Base-by-base conservation (phyloP, 345 rosid genomes). In the Linum tenue region DNA sequence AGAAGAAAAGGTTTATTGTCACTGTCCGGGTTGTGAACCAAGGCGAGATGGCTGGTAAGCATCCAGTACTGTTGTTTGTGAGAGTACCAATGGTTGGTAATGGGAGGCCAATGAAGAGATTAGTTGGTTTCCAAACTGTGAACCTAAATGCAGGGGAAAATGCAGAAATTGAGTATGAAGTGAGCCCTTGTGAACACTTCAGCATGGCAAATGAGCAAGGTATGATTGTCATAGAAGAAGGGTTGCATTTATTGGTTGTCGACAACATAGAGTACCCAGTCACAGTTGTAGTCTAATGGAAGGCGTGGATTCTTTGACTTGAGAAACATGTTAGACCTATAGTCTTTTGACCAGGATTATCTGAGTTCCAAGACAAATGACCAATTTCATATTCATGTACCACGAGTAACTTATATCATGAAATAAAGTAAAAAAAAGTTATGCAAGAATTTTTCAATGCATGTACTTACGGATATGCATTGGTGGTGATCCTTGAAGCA, bases 21-120 rank as follows among this genome's bases (percentile, higher is more conserved):
- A 57, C 37, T 17, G 60, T 57, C 16, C 22, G 38, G 1, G 60
- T 57, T 22, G 12, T n/a, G 38, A 57, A 57, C 22, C 60, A 57
- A 17, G 60, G 60, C 7, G 60, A 22, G 8, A 57, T 57, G 60
- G 37, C 60, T 7, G 60, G 60, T 17, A 57, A 57, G 60, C 60
- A 57, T 57, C 60, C 60, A 37, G 60, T 57, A 5, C 60, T 57
- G 38, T 37, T 57, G 10, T 57, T 17, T 22, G 60, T 57, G 60
- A 57, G 37, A 57, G 37, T 0, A 3, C 37, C 36, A 57, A 57
- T 2, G 35, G 59, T 7, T 22, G 16, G 3, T 5, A 56, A 35
- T 56, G 59, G 59, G 59, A 15, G 59, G 22, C 59, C 59, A 35
- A 11, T 57, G 38, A 57, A 57, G 35, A 17, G 22, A 2, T 10